Base-by-base conservation (phyloP, 2,329 filamentous ascomycete genomes). In the Hymenoscyphus infarciens region DNA sequence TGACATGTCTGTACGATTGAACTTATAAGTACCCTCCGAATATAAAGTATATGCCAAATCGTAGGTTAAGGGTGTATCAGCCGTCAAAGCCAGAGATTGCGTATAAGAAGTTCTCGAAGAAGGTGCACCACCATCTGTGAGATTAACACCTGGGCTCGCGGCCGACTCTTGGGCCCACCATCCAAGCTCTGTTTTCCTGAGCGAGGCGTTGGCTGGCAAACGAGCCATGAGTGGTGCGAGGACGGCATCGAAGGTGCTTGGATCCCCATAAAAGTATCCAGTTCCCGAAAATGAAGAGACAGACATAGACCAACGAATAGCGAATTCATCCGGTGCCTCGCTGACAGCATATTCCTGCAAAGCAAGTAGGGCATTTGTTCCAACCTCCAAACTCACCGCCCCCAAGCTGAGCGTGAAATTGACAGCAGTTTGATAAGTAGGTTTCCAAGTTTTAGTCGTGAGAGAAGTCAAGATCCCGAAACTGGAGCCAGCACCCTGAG, bases 261-360 rank as follows among this genome's bases (percentile, higher is more conserved):
- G 65, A 35, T 65, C 54, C 6, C 63, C 65, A 33, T 65, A 67
- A 22, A 58, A 65, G 49, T 63, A 67, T 56, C 65, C 65, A 3
- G 60, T 39, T 58, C 54, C 63, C 3, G 53, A 35, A 22, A 57
- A 63, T 8, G 61, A 29, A 6, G 59, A 33, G 5, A 35, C 54
- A 5, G 39, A 42, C 1, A 65, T 39, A 13, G 56, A 52, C 45
- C 59, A 67, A 6, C 65, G 59, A 11, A 67, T 35, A 1, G 63
- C 59, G 16, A 67, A 53, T 49, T 62, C 61, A 59, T 67, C 59
- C 3, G 65, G 65, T n/a, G 63, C 63, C 15, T 63, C 63, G 10
- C 19, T 61, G 10, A 63, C 15, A 13, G 61, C 65, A 38, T 59
- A 67, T 19, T 67, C 65, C 31, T 67, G 65, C 2, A 64, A 13